phyloP scores from a whole-genome alignment of 768 basidiomycete genomes.

The Hypholoma fasciculare region DNA sequence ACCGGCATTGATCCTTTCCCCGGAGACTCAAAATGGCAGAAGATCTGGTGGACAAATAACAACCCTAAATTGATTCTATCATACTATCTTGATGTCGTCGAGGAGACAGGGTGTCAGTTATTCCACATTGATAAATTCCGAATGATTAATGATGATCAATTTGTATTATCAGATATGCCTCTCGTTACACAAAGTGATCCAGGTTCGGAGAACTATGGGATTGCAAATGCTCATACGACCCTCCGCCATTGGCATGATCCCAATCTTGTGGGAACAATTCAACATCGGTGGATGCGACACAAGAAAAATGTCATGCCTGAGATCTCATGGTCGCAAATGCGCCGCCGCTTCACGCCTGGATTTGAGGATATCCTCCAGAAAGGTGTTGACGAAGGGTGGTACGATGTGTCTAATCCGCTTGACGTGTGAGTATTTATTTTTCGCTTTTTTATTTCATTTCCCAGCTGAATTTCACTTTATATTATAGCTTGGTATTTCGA shows the following conservation, averaged over 20 bases:
- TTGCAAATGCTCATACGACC: slow-evolving; percentile 44
- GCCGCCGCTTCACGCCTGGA: slow-evolving; percentile 29
- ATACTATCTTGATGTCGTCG: slow-evolving; percentile 33
- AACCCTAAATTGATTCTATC: slow-evolving; percentile 31
- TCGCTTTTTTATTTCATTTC: no score
- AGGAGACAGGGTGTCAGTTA: slow-evolving; percentile 16
- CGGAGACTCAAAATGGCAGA: slow-evolving; percentile 33
- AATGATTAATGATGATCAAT: no score
- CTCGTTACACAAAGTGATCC: slow-evolving; percentile 44
- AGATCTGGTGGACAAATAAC: slow-evolving; percentile 43
- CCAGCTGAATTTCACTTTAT: no score
- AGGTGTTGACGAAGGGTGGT: slow-evolving; percentile 28
- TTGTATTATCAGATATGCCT: slow-evolving; percentile 32
- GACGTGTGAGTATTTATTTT: slow-evolving; percentile 16
- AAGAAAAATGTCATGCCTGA: slow-evolving; percentile 45
- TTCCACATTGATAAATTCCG: no score
- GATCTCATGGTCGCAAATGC: slow-evolving; percentile 38
- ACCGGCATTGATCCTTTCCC: slow-evolving; percentile 34
- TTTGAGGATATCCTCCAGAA: slow-evolving; percentile 34
- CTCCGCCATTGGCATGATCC: slow-evolving; percentile 42
- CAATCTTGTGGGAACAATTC: slow-evolving; percentile 30
- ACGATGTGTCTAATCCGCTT: slow-evolving; percentile 24
- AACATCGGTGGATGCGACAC: slow-evolving; percentile 37
- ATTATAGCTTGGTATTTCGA: no score
- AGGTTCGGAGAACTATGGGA: slow-evolving; percentile 41